Evolutionary conservation across 805 yeast genomes (phyloP).

Genomic region (Candida khao-thaluensis): DNA sequence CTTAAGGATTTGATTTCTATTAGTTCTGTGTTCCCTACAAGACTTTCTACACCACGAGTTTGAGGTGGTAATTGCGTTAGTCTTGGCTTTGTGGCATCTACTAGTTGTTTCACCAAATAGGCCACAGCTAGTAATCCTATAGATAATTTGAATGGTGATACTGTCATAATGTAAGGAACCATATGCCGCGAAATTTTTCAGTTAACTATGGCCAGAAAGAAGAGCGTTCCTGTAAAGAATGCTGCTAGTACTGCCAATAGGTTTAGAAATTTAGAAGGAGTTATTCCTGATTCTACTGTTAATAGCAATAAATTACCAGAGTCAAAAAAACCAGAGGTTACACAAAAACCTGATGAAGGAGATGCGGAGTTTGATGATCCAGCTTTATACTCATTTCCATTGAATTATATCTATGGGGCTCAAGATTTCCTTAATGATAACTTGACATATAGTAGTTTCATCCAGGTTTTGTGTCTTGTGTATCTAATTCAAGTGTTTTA

Average conservation of each 20-base stretch:
- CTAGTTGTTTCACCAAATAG: conserved; percentile 5
- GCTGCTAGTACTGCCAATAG: conserved; percentile 8
- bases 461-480: conserved; percentile 30
- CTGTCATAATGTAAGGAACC: conserved; percentile 2
- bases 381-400: conserved; percentile 20
- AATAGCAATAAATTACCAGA: not conserved
- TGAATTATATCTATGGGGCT: conserved; percentile 25
- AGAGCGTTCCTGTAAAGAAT: not conserved
- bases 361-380: conserved; percentile 18
- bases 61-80: conserved; percentile 22
- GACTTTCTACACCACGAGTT: conserved; percentile 63
- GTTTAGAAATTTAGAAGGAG: conserved; percentile 9
- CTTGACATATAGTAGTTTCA: conserved; percentile 28
- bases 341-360: not conserved
- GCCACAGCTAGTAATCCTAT: conserved; percentile 4
- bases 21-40: conserved; percentile 90
- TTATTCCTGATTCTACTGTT: not conserved
- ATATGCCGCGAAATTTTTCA: not conserved
- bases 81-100: not conserved
- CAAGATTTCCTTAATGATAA: conserved; percentile 42
- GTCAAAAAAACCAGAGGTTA: not conserved
- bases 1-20: conserved; percentile 72
- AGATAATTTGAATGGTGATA: conserved; percentile 5
- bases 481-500: conserved; percentile 33
- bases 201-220: conserved; percentile 9